Conservation (phyloP, 345 rosid genomes). For the Lenwebbia sp. region DNA sequence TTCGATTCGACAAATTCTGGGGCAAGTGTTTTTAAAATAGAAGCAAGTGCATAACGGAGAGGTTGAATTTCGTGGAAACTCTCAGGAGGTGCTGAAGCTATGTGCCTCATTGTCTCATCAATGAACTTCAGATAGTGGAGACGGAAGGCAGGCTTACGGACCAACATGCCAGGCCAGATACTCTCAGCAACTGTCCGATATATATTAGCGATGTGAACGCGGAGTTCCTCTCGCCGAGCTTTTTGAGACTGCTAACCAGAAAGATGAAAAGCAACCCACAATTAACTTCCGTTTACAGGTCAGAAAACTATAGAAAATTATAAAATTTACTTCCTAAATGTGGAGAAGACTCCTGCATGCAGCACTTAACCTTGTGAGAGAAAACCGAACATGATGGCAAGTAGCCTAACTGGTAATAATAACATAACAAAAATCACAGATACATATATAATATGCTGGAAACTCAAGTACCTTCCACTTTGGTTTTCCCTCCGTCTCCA, state of each 20-base stretch:
- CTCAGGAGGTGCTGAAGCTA: conserved; percentile 47
- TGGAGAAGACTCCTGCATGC: background rate
- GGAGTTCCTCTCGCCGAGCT: conserved; percentile 92
- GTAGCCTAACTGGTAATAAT: background rate
- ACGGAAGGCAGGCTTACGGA: conserved; percentile 75
- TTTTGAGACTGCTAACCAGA: conserved; percentile 61
- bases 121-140: conserved; percentile 88
- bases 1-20: conserved; percentile 92
- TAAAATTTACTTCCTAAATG: background rate
- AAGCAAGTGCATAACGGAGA: conserved; percentile 88
- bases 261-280: conserved; percentile 2
- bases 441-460: background rate
- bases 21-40: conserved; percentile 80
- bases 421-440: background rate
- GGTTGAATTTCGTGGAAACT: conserved; percentile 85
- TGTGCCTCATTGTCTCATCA: conserved; percentile 74
- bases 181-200: conserved; percentile 87
- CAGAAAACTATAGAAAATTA: background rate
- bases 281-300: background rate
- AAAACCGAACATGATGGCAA: background rate
- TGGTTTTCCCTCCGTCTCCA: conserved; percentile 84
- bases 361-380: background rate
- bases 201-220: conserved; percentile 75
- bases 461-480: conserved; percentile 80
- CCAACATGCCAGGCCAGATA: conserved; percentile 94